Evolutionary conservation across 2,329 filamentous ascomycete genomes (phyloP).

Genomic region (Fusarium nygamai): DNA sequence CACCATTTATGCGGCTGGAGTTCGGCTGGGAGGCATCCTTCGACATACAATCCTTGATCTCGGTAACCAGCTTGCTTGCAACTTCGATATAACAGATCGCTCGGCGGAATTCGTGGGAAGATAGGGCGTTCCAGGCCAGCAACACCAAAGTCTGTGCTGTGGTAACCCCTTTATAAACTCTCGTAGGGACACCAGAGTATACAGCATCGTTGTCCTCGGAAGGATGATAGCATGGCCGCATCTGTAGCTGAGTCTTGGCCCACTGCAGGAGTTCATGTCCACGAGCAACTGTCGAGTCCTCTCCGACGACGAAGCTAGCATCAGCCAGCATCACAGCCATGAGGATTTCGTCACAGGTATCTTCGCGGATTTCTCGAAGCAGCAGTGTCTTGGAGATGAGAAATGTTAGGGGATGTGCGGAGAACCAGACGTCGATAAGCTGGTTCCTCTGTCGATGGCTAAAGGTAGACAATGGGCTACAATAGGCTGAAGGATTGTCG

Average conservation of each 20-base stretch:
- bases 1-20: conserved; percentile 53
- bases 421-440: conserved; percentile 55
- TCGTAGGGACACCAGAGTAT: conserved; percentile 45
- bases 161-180: conserved; percentile 47
- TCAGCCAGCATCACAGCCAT: conserved; percentile 53
- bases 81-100: conserved; percentile 50
- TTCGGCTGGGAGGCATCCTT: conserved; percentile 41
- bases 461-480: conserved; percentile 45
- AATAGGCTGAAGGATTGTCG: conserved; percentile 34
- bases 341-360: conserved; percentile 52
- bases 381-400: conserved; percentile 55
- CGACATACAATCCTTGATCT: conserved; percentile 47
- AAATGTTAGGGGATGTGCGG: conserved; percentile 51
- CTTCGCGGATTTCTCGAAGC: conserved; percentile 50
- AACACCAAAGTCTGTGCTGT: conserved; percentile 49
- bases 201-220: conserved; percentile 32
- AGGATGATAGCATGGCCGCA: conserved; percentile 37
- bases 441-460: conserved; percentile 48
- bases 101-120: conserved; percentile 45
- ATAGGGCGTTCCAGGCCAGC: conserved; percentile 51
- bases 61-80: conserved; percentile 44
- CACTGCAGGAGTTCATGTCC: conserved; percentile 48
- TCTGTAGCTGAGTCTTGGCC: conserved; percentile 48
- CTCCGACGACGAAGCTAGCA: conserved; percentile 48
- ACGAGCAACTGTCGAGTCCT: conserved; percentile 40